These are phyloP conservation scores for Quercus variabilis DNA, from an alignment of 306 rosid species.

Conservation along the genomic window DNA sequence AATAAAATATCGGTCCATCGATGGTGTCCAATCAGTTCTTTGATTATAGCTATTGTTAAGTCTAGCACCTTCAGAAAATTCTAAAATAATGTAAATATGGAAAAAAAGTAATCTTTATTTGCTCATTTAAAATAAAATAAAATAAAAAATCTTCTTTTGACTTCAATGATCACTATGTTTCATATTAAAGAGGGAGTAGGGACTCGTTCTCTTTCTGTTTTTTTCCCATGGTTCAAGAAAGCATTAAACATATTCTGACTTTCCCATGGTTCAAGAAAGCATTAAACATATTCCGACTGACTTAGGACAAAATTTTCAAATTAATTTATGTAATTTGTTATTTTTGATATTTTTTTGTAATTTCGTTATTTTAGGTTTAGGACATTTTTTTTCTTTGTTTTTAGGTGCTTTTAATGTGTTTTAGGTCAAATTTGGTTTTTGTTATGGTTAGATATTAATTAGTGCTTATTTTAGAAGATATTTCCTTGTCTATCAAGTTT, in stretches of 20 bases:
- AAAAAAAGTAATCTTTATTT: neutral
- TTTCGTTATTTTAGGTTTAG: too few relatives aligned
- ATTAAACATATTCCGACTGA: too few relatives aligned
- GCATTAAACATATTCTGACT: neutral
- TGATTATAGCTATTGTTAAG: conserved; percentile 19
- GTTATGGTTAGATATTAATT: too few relatives aligned
- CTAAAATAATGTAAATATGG: neutral
- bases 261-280: too few relatives aligned
- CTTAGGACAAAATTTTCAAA: too few relatives aligned
- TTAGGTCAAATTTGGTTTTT: too few relatives aligned
- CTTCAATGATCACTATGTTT: neutral
- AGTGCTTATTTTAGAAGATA: too few relatives aligned
- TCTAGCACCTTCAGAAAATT: conserved; percentile 31
- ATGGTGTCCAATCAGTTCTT: conserved; percentile 49
- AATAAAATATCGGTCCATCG: conserved; percentile 47
- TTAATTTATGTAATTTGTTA: too few relatives aligned
- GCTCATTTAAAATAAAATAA: neutral
- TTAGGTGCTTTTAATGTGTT: too few relatives aligned
- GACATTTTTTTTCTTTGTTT: too few relatives aligned
- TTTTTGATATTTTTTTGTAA: neutral
- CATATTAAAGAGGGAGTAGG: neutral
- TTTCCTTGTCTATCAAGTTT: too few relatives aligned
- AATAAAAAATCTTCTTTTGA: conserved; percentile 20
- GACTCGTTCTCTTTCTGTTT: neutral
- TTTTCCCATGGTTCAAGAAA: neutral